These are phyloP conservation scores for Acidomyces sp. DNA, from an alignment of 495 filamentous ascomycete species.

Conservation along the genomic window DNA sequence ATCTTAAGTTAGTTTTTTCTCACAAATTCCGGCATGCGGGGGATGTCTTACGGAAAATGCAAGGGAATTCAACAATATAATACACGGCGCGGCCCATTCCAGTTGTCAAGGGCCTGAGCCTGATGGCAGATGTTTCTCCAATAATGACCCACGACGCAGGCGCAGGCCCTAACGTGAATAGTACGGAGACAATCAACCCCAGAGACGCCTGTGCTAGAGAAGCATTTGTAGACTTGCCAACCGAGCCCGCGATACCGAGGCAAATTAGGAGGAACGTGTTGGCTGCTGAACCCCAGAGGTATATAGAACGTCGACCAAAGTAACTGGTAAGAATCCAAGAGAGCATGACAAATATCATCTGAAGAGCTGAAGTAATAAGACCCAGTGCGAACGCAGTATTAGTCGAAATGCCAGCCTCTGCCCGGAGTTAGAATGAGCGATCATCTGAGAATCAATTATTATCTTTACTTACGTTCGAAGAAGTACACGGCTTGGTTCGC, in stretches of 20 bases:
- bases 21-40: not conserved
- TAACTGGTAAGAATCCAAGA: constrained; percentile 40
- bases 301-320: constrained; percentile 42
- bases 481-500: constrained; percentile 33
- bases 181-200: constrained; percentile 43
- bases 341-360: constrained; percentile 40
- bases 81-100: constrained; percentile 41
- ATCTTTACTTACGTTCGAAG: constrained; percentile 26
- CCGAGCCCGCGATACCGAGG: constrained; percentile 38
- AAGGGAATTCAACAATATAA: constrained; percentile 42
- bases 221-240: constrained; percentile 26
- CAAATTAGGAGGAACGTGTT: constrained; percentile 28
- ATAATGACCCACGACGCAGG: constrained; percentile 47
- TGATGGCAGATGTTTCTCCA: constrained; percentile 44
- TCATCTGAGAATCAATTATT: not conserved
- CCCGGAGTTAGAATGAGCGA: constrained; percentile 9
- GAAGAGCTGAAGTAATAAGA: constrained; percentile 40
- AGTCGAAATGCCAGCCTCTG: constrained; percentile 33
- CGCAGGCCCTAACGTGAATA: constrained; percentile 39
- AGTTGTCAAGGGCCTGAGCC: constrained; percentile 44
- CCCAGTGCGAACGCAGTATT: constrained; percentile 40
- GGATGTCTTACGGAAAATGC: constrained; percentile 32
- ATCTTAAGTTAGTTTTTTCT: constrained; percentile 1
- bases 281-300: constrained; percentile 41
- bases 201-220: constrained; percentile 38